Conservation (phyloP, 768 basidiomycete genomes). For the Lactarius sanguifluus region DNA sequence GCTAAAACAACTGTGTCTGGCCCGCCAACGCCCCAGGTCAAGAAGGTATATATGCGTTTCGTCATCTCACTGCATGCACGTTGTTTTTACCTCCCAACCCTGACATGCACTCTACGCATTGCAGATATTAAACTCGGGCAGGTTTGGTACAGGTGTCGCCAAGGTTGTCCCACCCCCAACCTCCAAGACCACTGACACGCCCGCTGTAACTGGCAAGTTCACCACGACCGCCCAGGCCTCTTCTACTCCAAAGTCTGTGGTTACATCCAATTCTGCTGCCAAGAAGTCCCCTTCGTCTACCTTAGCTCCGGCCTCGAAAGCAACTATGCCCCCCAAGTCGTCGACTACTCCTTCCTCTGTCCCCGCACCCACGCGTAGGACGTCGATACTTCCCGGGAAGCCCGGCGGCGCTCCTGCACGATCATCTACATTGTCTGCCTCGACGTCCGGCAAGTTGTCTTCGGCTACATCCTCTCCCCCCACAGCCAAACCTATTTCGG, state of each 20-base stretch:
- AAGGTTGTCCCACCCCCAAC: conserved; percentile 43
- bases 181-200: conserved; percentile 43
- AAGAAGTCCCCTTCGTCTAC: conserved; percentile 37
- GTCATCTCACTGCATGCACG: conserved; percentile 18
- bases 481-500: conserved; percentile 40
- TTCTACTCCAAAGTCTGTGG: conserved; percentile 38
- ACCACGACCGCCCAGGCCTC: conserved; percentile 32
- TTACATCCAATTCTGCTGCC: conserved; percentile 13
- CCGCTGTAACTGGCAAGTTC: conserved; percentile 36
- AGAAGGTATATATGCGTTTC: conserved; percentile 54
- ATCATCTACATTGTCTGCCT: conserved; percentile 26
- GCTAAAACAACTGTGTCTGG: conserved; percentile 47
- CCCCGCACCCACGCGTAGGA: conserved; percentile 22
- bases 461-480: conserved; percentile 36
- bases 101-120: conserved; percentile 24
- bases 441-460: conserved; percentile 27
- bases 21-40: conserved; percentile 57
- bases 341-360: conserved; percentile 14
- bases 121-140: conserved; percentile 30
- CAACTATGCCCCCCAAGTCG: conserved; percentile 29
- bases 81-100: conserved; percentile 29
- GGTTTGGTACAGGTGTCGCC: conserved; percentile 35
- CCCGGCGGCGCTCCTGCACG: conserved; percentile 13
- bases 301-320: conserved; percentile 27
- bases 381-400: conserved; percentile 43